phyloP scores from a whole-genome alignment of 2,329 filamentous ascomycete genomes.

The Lasiodiplodia theobromae region DNA sequence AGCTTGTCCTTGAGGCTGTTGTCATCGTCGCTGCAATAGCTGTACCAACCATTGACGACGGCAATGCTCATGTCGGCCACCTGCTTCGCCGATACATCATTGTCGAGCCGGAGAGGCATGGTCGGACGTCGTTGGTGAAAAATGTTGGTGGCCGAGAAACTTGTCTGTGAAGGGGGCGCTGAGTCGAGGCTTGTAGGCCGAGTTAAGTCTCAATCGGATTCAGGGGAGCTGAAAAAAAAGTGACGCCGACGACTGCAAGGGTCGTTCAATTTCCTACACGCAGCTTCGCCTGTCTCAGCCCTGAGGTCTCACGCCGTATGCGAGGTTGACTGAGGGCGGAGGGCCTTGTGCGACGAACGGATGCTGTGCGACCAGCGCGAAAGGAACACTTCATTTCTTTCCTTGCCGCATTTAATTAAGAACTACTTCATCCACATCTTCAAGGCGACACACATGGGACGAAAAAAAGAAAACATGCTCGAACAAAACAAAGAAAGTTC shows the following conservation, averaged over 20 bases:
- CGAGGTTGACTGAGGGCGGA: slow-evolving; percentile 11
- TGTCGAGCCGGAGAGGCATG: not conserved
- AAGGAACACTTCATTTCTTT: not conserved
- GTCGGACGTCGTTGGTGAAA: not conserved
- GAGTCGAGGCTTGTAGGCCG: not conserved
- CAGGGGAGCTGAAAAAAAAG: slow-evolving; percentile 18
- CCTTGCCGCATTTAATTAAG: slow-evolving; percentile 1
- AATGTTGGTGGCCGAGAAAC: not conserved
- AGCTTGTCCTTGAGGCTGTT: slow-evolving; percentile 1
- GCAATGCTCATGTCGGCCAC: not conserved
- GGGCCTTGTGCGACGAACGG: not conserved
- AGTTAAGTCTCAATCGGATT: not conserved
- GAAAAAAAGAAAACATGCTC: not conserved
- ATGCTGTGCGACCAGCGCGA: not conserved
- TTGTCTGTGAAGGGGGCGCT: not conserved
- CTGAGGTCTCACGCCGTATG: not conserved
- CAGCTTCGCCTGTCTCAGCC: slow-evolving; percentile 9
- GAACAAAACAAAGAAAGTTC: not conserved
- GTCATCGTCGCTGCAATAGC: not conserved
- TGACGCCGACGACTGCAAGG: not conserved
- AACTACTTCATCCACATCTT: not conserved
- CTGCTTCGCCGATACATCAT: not conserved
- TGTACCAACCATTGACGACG: not conserved
- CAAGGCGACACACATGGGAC: not conserved
- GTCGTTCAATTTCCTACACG: not conserved